A percentile compares a stretch with the other conserved stretches of the same genome.
Evolutionary conservation across 495 filamentous ascomycete species (phyloP).

Genomic region (Trichoderma erinaceum): DNA sequence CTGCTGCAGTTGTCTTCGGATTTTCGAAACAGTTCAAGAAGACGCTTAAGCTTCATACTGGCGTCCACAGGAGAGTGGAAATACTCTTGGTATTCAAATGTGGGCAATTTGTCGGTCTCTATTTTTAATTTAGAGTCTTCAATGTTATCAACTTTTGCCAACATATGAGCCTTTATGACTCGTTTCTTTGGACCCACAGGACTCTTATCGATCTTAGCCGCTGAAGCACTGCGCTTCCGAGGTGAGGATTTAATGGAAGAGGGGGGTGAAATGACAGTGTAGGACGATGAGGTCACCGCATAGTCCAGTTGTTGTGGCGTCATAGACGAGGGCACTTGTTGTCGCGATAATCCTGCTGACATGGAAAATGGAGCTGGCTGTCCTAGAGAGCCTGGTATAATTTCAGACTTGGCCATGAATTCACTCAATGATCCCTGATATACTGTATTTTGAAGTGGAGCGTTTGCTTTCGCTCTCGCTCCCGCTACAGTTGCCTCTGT

Average conservation of each 20-base stretch:
- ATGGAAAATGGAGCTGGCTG: not conserved
- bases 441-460: not conserved
- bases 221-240: not conserved
- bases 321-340: not conserved
- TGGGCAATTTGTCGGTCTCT: not conserved
- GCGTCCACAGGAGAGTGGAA: not conserved
- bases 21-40: constrained; percentile 6
- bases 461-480: not conserved
- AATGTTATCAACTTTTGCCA: not conserved
- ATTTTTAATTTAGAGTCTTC: not conserved
- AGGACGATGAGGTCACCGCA: not conserved
- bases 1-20: not conserved
- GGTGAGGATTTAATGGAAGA: not conserved
- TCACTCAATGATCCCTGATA: not conserved
- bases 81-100: not conserved
- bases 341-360: not conserved
- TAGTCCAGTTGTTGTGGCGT: not conserved
- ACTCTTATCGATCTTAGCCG: not conserved
- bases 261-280: not conserved
- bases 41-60: not conserved
- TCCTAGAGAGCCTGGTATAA: not conserved
- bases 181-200: not conserved
- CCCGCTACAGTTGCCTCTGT: not conserved
- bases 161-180: not conserved
- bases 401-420: not conserved